Percentiles rank a stretch among this genome's conserved stretches.
Conservation (phyloP, 1,284 basidiomycete species). For the Boletus mariae region DNA sequence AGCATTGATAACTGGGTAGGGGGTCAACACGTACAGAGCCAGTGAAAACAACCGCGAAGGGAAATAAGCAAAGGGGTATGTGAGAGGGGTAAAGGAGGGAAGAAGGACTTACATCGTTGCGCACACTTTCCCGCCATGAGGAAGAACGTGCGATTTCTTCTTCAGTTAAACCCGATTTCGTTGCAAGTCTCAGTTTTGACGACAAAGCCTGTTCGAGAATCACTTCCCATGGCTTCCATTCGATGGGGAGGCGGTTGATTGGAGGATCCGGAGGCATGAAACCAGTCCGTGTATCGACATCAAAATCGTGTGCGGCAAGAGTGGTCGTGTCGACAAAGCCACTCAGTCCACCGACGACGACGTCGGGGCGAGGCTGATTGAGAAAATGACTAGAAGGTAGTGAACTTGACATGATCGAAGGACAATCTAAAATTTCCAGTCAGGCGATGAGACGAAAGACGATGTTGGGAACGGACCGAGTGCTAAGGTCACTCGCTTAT, state of each 20-base stretch:
- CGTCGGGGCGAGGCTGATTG: slow-evolving; percentile 56
- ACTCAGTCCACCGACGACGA: slow-evolving; percentile 30
- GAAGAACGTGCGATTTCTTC: slow-evolving; percentile 46
- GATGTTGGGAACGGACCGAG: background rate
- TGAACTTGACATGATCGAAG: slow-evolving; percentile 10
- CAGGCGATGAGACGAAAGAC: background rate
- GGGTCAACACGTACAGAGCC: background rate
- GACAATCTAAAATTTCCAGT: background rate
- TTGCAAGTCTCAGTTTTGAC: slow-evolving; percentile 54
- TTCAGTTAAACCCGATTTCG: slow-evolving; percentile 40
- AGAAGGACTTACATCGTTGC: slow-evolving; percentile 45
- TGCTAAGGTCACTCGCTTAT: background rate
- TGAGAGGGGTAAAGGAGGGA: background rate
- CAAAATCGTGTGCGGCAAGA: slow-evolving; percentile 90
- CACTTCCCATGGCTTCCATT: slow-evolving; percentile 74
- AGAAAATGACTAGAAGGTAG: slow-evolving; percentile 62
- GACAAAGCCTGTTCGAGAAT: slow-evolving; percentile 50
- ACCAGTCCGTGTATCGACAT: slow-evolving; percentile 88
- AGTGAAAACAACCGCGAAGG: background rate
- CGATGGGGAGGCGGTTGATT: slow-evolving; percentile 53
- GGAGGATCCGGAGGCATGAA: slow-evolving; percentile 88
- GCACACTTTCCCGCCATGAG: slow-evolving; percentile 61
- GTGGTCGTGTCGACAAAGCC: slow-evolving; percentile 76
- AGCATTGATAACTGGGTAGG: slow-evolving; percentile 37
- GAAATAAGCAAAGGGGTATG: background rate